Evolutionary conservation across 345 rosid species (phyloP), one percentile per base, ranked within the genome.

Genomic region (Limnanthes douglasii): DNA sequence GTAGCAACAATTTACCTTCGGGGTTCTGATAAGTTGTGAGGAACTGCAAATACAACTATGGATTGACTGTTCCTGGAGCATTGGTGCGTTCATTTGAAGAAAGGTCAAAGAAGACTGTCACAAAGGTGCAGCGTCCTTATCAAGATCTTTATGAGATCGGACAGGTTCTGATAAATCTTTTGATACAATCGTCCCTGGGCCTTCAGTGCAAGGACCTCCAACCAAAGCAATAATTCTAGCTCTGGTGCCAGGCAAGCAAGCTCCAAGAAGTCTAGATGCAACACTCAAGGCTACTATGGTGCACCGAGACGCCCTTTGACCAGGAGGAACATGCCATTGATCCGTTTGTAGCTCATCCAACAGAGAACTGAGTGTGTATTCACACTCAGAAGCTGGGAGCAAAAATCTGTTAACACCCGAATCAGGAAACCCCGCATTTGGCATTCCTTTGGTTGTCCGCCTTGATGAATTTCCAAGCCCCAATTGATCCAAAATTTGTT

Each of bases 161-260:
- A 92, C 94, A 45, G 99, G 99, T 47, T 92, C 99, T 18, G 96
- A 80, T 36, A 92, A 44, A 56, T 92, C 99, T 67, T 85, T 85
- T 39, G 99, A 85, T 25, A 92, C 59, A 58, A 92, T 92, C 80
- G 96, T 78, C 66, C 96, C 96, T 2, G 99, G 99, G 27, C 99
- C 96, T 60, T 92, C 96, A 0, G 96, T 85, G 64, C 96, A 81
- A 9, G 99, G 99, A 58, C 99, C 99, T 41, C 99, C 96, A 34
- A 92, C 83, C 68, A 92, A 61, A 58, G 96, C 94, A 43, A 85
- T 46, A 24, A 92, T 92, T 53, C 93, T 76, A 50, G 94, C 96
- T 21, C 99, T 96, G 4, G 90, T 81, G 11, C 99, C 94, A 31
- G 94, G 94, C 60, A 73, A 59, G 57, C 96, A 92, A 54, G 90